These are phyloP conservation scores for Rhododendron simsii DNA, from an alignment of 148 eudicot genomes.

Conservation along the genomic window DNA sequence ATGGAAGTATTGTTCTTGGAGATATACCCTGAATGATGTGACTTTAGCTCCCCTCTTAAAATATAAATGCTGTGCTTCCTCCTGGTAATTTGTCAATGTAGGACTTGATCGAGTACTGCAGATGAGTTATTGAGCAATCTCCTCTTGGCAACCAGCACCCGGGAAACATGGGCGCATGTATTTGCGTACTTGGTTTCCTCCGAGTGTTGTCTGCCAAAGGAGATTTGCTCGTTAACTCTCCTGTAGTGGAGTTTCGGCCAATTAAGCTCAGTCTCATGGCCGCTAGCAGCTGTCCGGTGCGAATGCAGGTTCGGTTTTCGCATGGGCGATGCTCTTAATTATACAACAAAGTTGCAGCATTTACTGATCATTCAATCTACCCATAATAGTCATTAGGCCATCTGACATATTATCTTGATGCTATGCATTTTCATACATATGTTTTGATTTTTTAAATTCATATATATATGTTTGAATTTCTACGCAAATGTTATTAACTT, in stretches of 20 bases:
- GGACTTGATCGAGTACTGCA: background rate
- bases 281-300: no score
- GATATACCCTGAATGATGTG: background rate
- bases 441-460: background rate
- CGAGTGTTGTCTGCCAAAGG: conserved; percentile 8
- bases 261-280: background rate
- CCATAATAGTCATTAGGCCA: background rate
- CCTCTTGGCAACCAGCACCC: conserved; percentile 2
- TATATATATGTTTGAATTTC: background rate
- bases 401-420: background rate
- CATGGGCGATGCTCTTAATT: background rate
- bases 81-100: background rate
- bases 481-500: background rate
- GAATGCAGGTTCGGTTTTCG: background rate
- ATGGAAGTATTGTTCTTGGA: background rate
- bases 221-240: conserved; percentile 12
- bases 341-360: background rate
- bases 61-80: background rate
- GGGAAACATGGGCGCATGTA: background rate
- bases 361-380: background rate
- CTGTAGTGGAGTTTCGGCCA: background rate
- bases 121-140: conserved; percentile 1
- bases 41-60: background rate
- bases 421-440: no score
- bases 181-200: background rate